These are phyloP conservation scores for Gossypium stocksii DNA, from an alignment of 345 rosid species.

Conservation along the genomic window DNA sequence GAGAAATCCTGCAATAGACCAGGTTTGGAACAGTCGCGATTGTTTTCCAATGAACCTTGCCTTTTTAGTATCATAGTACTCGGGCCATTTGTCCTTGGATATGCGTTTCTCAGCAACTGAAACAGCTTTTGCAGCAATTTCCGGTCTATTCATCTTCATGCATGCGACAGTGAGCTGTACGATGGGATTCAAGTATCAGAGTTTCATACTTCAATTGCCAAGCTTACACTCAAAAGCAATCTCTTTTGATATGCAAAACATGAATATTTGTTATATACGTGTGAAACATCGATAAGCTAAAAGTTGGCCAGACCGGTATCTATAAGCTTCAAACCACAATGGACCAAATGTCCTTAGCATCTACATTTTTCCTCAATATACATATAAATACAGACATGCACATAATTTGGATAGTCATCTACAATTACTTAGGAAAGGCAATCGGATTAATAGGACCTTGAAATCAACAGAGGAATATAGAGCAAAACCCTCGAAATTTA, in stretches of 20 bases:
- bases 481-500: background rate
- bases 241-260: background rate
- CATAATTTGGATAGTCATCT: background rate
- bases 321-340: background rate
- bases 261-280: background rate
- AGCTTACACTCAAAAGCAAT: background rate
- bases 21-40: conserved; percentile 67
- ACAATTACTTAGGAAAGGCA: background rate
- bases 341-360: background rate
- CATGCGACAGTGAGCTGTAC: conserved; percentile 75
- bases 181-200: background rate
- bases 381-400: background rate
- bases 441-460: background rate
- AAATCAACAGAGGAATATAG: background rate
- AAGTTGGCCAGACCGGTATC: background rate
- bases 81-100: conserved; percentile 80
- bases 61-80: conserved; percentile 72
- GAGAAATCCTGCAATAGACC: conserved; percentile 92
- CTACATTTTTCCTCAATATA: background rate
- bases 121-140: conserved; percentile 72
- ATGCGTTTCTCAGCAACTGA: conserved; percentile 64
- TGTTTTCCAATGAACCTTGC: conserved; percentile 87
- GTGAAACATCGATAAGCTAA: background rate
- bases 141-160: conserved; percentile 84
- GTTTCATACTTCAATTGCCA: background rate